Base-by-base conservation (phyloP, 2,329 filamentous ascomycete genomes). In the Aspergillus thermomutatus region DNA sequence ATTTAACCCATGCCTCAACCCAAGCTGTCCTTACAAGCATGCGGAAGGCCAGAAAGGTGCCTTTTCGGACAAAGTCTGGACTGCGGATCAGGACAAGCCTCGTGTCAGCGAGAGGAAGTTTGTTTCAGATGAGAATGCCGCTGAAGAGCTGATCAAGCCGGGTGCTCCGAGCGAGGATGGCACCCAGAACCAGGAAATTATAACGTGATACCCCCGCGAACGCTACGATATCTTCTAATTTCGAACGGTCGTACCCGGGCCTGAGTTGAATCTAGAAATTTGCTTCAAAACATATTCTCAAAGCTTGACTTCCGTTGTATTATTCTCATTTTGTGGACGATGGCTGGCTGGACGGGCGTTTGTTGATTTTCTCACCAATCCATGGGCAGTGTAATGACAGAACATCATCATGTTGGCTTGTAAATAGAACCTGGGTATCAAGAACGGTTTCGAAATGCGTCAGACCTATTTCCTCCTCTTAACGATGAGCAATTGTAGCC, bases 41-140 rank as follows among this genome's bases (percentile, higher is more conserved):
- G 89, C 87, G 43, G 91, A 95, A 54, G 94, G 93, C 11, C 94
- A 99, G 78, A 86, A 90, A 65, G 91, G 90, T 51, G 85, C 84
- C 14, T 93, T 92, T 75, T 84, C 87, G 59, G 91, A 95, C 73
- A 97, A 96, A 77, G 91, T 95, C 27, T 97, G 93, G 93, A 92
- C 87, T 19, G 84, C 91, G 3, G 83, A 82, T 37, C 61, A 59
- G 52, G 66, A 74, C 27, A 83, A 82, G 64, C 79, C 84, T 56
- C 91, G 96, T 72, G 87, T 96, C 50, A 96, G 91, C 69, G 91
- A 96, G 74, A 83, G 92, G 66, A 93, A 90, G 70, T 97, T 96
- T 76, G 86, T 93, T 51, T 66, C 64, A 0, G 86, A 91, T 56
- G 87, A 90, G 49, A 79, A 81, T 5, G 76, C 63, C 19, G 77